Evolutionary conservation across 192 early-diverging fungal species (phyloP), one percentile per base, ranked within the genome.

Genomic region (Coemansia sp.): DNA sequence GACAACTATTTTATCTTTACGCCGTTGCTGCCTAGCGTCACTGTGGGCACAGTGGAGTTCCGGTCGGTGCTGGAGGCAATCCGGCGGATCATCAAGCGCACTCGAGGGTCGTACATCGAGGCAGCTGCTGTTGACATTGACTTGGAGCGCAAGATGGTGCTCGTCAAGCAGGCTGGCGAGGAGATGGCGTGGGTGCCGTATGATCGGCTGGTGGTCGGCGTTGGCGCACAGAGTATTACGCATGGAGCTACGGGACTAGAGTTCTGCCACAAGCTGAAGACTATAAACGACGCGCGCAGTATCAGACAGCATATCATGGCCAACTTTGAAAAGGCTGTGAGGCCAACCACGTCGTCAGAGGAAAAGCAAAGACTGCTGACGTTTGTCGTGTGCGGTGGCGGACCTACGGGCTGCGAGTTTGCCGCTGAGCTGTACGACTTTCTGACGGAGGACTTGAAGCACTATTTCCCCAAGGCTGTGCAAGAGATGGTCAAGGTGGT

Each of bases 1-100:
- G 85, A 92, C 65, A 96, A 95, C 85, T 97, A 96, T 80, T 97
- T 97, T 80, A 85, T 97, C 63, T 91, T 90, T 67, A 87, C 92
- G 55, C 90, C 91, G 57, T 78, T 93, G 73, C 75, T 91, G 71
- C 88, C 90, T 36, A 90, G 87, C 65, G 90, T 87, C 57, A 96
- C 95, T 2, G 92, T 94, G 16, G 95, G 95, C 66, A 96, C 95
- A 0, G 87, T 97, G 39, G 95, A 96, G 74, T 86, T 95, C 50
- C 86, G 95, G 41, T 92, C 90, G 27, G 91, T 97, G 76, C 88
- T 96, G 78, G 90, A 93, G 78, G 91, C 95, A 18, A 88, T 95
- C 38, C 92, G 95, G 31, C 95, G 91, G 75, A 87, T 98, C 38
- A 89, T 91, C 79, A 98, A 98, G 86, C 86, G 86, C 34, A 86